These are phyloP conservation scores for Arthrocladium fulminans DNA, from an alignment of 2,329 filamentous ascomycete genomes.

Conservation along the genomic window DNA sequence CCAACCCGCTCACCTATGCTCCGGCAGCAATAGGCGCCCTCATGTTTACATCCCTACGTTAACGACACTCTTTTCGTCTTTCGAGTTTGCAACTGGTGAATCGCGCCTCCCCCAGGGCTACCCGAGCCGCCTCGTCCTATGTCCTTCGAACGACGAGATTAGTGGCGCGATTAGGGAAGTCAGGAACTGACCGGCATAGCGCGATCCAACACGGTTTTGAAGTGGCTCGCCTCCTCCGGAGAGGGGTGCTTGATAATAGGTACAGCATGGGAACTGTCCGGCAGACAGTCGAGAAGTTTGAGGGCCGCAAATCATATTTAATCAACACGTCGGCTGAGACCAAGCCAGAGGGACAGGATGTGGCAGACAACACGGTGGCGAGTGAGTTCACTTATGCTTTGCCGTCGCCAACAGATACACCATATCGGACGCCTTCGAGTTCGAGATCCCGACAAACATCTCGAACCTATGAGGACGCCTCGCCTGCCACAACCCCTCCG, in stretches of 20 bases:
- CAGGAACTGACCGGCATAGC: too few species aligned
- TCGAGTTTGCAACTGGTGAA: neutral
- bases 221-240: too few species aligned
- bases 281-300: slow-evolving; percentile 4
- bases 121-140: too few species aligned
- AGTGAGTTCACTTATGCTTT: slow-evolving; percentile 46
- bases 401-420: slow-evolving; percentile 62
- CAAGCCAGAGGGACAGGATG: neutral
- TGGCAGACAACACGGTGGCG: slow-evolving; percentile 9
- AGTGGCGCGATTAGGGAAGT: neutral
- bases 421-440: slow-evolving; percentile 55
- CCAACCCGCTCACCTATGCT: neutral
- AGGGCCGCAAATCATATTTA: slow-evolving; percentile 1
- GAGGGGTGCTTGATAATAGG: neutral
- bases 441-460: slow-evolving; percentile 49
- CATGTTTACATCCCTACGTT: neutral
- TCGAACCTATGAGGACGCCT: slow-evolving; percentile 53
- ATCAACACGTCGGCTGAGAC: neutral
- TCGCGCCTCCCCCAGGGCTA: too few species aligned
- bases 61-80: neutral
- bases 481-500: slow-evolving; percentile 41
- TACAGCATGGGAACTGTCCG: slow-evolving; percentile 1
- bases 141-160: neutral
- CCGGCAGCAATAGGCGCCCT: neutral
- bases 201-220: too few species aligned